Conservation (phyloP, 2,329 filamentous ascomycete species). For the Zasmidium cellare region DNA sequence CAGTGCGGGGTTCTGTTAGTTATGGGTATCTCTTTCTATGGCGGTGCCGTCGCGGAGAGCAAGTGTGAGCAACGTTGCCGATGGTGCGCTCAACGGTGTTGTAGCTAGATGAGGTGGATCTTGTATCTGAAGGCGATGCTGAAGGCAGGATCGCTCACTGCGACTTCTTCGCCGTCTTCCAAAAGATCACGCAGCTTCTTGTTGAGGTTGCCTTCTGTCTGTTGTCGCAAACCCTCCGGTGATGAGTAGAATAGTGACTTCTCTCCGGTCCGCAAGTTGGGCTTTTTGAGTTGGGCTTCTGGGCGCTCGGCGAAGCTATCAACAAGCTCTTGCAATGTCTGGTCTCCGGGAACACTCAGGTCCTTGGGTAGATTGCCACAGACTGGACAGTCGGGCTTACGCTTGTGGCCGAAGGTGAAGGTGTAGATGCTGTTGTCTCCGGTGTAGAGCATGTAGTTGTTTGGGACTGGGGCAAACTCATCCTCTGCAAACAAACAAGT, state of each 20-base stretch:
- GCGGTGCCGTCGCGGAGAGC: too few species aligned
- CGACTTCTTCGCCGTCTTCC: constrained; percentile 79
- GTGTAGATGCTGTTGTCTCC: constrained; percentile 96
- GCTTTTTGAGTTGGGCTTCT: constrained; percentile 91
- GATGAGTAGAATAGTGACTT: constrained; percentile 90
- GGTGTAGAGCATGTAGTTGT: constrained; percentile 98
- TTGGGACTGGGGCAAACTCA: constrained; percentile 42
- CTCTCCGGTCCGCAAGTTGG: constrained; percentile 75
- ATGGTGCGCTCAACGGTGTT: not conserved
- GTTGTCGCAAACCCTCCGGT: constrained; percentile 76
- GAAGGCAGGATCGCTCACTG: constrained; percentile 90
- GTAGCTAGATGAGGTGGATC: constrained; percentile 34
- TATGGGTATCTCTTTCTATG: not conserved
- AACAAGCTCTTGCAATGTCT: constrained; percentile 79
- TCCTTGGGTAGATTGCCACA: constrained; percentile 82
- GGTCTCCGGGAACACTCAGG: constrained; percentile 67
- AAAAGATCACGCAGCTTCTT: constrained; percentile 78
- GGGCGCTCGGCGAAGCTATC: constrained; percentile 79
- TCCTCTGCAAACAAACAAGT: constrained; percentile 1
- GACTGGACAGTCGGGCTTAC: constrained; percentile 91
- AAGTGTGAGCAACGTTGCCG: too few species aligned
- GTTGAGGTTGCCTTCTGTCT: constrained; percentile 78
- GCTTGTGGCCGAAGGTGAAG: constrained; percentile 93
- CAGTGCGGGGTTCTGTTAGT: not conserved
- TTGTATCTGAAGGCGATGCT: constrained; percentile 64